phyloP scores from a whole-genome alignment of 139 green algal species.

The Chlamydomonas schloesseri region DNA sequence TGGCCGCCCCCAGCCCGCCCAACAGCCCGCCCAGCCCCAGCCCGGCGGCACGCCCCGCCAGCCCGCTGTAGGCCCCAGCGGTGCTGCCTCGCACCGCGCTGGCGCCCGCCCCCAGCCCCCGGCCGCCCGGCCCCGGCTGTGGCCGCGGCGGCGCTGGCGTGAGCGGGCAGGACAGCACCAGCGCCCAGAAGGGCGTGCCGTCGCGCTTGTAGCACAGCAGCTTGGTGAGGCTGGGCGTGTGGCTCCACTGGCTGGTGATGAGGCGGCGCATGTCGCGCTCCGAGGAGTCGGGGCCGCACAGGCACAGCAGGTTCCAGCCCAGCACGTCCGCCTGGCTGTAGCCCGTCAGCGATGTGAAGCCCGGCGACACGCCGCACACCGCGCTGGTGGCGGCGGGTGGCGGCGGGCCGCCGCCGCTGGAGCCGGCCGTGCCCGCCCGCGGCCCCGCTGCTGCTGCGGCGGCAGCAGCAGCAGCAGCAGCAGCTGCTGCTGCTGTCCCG shows the following conservation, averaged over 20 bases:
- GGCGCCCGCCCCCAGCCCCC: not conserved
- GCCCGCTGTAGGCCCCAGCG: not conserved
- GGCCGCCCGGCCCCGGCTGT: not conserved
- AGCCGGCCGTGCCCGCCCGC: not conserved
- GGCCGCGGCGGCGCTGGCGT: not conserved
- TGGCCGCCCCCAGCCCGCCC: too few species aligned
- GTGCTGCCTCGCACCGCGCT: not conserved
- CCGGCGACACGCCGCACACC: conserved; percentile 36
- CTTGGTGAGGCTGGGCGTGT: conserved; percentile 26
- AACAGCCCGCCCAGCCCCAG: too few species aligned
- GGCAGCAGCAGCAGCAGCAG: too few species aligned
- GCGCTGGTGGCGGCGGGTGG: not conserved
- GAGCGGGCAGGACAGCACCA: conserved; percentile 51
- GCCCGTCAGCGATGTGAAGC: conserved; percentile 57
- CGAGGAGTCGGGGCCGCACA: conserved; percentile 58
- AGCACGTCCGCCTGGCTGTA: conserved; percentile 52
- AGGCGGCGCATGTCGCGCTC: conserved; percentile 46
- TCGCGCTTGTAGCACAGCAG: conserved; percentile 58
- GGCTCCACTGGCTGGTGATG: conserved; percentile 21
- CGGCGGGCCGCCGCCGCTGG: not conserved
- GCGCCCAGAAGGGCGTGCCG: conserved; percentile 61
- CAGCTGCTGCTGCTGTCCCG: too few species aligned
- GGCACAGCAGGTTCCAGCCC: conserved; percentile 42
- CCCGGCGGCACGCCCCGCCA: too few species aligned
- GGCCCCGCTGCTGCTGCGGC: not conserved